Conservation (phyloP, 2,329 filamentous ascomycete genomes). For the Alternaria angustiovoidea region DNA sequence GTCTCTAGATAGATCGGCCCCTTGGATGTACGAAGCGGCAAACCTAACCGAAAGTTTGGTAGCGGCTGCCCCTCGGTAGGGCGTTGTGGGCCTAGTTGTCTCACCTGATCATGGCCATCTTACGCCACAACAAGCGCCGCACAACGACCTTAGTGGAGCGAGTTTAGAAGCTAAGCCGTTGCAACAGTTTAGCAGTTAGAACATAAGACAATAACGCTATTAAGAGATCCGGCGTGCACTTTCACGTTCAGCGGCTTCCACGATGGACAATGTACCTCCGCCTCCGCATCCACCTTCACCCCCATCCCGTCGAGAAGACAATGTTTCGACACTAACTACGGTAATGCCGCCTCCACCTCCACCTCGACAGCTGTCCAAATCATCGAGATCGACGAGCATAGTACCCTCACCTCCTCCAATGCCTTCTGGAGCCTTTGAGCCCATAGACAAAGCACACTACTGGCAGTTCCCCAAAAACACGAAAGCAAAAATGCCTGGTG, state of each 20-base stretch:
- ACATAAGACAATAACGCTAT: not conserved
- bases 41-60: no score
- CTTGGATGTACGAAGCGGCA: no score
- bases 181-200: not conserved
- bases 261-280: not conserved
- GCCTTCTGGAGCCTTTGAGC: slow-evolving; percentile 6
- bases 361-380: slow-evolving; percentile 4
- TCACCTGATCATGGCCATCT: not conserved
- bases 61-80: not conserved
- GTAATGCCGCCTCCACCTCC: no score
- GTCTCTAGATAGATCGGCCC: no score
- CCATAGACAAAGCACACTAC: slow-evolving; percentile 9
- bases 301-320: not conserved
- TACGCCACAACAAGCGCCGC: not conserved
- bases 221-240: not conserved
- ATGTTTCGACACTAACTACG: not conserved
- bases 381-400: not conserved
- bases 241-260: slow-evolving; percentile 3
- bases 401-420: slow-evolving; percentile 3
- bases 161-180: not conserved
- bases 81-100: not conserved
- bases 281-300: not conserved
- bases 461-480: slow-evolving; percentile 6
- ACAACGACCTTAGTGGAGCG: not conserved
- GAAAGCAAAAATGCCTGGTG: slow-evolving; percentile 9